Base-by-base conservation (phyloP, 352 stramenopile genomes). In the Phytopythium delawarense region DNA sequence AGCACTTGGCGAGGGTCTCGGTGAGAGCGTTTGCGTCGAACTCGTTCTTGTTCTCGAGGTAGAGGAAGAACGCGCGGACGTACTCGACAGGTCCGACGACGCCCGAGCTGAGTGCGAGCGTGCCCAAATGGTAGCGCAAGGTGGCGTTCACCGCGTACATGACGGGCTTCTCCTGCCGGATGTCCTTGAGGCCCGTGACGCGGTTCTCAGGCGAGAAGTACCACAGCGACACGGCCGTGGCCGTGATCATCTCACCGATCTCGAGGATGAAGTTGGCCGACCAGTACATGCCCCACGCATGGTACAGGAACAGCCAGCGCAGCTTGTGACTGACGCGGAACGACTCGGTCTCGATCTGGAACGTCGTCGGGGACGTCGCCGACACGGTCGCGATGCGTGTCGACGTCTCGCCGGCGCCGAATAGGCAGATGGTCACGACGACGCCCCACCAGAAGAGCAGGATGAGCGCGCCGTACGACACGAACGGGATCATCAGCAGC, bases 1-100 rank as follows among this genome's bases (percentile, higher is more conserved):
- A 91, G 53, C 71, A 80, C 18, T 81, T 88, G 34, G 75, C 81
- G 18, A 84, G 70, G 8, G 81, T 57, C 25, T 78, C 69, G 9
- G 80, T 88, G 32, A 91, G 58, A 8, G 71, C 46, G 57, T 88
- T 92, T 50, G 78, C 79, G 51, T 89, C 78, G 39, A 81, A 82
- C 49, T 94, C 85, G 50, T 89, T 90, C 71, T 92, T 87, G 70
- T 87, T 79, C 71, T 92, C 82, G 35, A 94, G 65, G 70, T 94
- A 92, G 64, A 84, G 76, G 57, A 91, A 91, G 59, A 94, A 89
- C 42, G 78, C 72, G 16, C 83, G 85, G 15, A 92, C 67, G 63
- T 81, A 78, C 46, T 86, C 75, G 34, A 94, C 81, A 0, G 78
- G 80, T 2, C 76, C 72, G 11, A 94, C 79, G 11, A 75, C 68